phyloP scores from a whole-genome alignment of 1,139 yeast species.

The Debaryomyces singareniensis region DNA sequence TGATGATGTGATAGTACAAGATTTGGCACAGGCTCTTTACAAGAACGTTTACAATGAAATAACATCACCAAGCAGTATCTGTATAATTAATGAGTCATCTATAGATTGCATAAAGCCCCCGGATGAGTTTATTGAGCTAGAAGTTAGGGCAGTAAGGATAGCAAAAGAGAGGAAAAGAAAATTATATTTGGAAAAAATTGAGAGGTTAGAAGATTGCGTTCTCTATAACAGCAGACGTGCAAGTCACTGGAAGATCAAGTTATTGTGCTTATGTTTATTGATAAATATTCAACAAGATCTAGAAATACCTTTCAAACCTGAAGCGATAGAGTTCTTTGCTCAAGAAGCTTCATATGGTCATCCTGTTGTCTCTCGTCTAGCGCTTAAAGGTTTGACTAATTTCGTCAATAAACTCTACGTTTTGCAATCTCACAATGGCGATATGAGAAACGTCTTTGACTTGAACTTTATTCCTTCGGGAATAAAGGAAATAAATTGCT shows the following conservation, averaged over 20 bases:
- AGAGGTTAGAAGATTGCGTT: slow-evolving; percentile 38
- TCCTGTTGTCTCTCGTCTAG: slow-evolving; percentile 62
- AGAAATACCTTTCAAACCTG: slow-evolving; percentile 42
- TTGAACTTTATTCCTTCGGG: slow-evolving; percentile 35
- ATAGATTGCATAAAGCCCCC: slow-evolving; percentile 59
- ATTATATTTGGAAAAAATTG: slow-evolving; percentile 33
- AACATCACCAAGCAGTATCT: slow-evolving; percentile 54
- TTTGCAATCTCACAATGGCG: slow-evolving; percentile 50
- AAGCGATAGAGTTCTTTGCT: slow-evolving; percentile 42
- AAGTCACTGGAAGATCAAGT: slow-evolving; percentile 67
- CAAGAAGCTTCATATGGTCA: slow-evolving; percentile 59
- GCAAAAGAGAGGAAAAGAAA: slow-evolving; percentile 56
- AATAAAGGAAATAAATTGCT: slow-evolving; percentile 37
- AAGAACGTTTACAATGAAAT: slow-evolving; percentile 40
- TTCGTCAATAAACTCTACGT: slow-evolving; percentile 47
- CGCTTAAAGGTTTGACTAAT: slow-evolving; percentile 57
- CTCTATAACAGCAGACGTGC: slow-evolving; percentile 28
- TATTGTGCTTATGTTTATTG: slow-evolving; percentile 50
- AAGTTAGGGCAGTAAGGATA: slow-evolving; percentile 47
- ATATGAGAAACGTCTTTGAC: slow-evolving; percentile 40
- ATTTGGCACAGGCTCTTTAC: slow-evolving; percentile 45
- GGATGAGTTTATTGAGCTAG: slow-evolving; percentile 49
- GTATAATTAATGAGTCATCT: slow-evolving; percentile 42
- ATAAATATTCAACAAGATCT: slow-evolving; percentile 49
- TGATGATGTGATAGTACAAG: slow-evolving; percentile 51